phyloP scores from a whole-genome alignment of 306 rosid genomes.

The Fragaria ananassa region DNA sequence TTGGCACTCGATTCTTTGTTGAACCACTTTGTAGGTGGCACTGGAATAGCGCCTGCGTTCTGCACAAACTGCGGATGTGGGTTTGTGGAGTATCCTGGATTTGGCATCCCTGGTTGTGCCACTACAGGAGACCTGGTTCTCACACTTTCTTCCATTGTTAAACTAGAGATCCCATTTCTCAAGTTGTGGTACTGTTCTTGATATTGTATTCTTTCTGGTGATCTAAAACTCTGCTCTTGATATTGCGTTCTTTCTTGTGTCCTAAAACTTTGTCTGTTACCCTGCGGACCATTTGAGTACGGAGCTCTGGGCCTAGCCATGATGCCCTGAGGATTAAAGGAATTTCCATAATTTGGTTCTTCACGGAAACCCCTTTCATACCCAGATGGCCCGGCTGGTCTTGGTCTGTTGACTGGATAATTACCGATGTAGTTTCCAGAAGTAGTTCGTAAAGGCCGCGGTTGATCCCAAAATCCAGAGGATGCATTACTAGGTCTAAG shows the following conservation, averaged over 20 bases:
- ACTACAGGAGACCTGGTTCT: conserved; percentile 42
- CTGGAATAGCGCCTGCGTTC: conserved; percentile 55
- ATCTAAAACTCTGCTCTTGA: conserved; percentile 44
- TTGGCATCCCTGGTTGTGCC: conserved; percentile 33
- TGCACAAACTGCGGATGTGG: conserved; percentile 38
- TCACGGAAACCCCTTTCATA: conserved; percentile 61
- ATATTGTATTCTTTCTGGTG: conserved; percentile 46
- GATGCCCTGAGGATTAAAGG: conserved; percentile 54
- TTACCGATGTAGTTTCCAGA: conserved; percentile 41
- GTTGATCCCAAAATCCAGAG: conserved; percentile 57
- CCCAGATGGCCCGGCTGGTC: conserved; percentile 67
- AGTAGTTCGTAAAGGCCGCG: conserved; percentile 23
- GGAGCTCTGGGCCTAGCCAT: conserved; percentile 57
- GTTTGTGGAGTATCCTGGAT: conserved; percentile 40
- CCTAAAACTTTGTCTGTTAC: conserved; percentile 49
- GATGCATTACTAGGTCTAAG: conserved; percentile 45
- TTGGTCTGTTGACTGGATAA: conserved; percentile 41
- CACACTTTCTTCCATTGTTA: conserved; percentile 43
- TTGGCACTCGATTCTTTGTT: conserved; percentile 43
- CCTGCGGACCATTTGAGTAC: conserved; percentile 51
- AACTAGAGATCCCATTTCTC: conserved; percentile 47
- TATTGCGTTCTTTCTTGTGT: conserved; percentile 24
- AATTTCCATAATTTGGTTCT: conserved; percentile 49
- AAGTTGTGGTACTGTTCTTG: conserved; percentile 47
- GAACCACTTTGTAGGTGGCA: conserved; percentile 87